Evolutionary conservation across 371 early-diverging fungal species (phyloP), one percentile per base, ranked within the genome.

Genomic region (Syncephalis fuscata): DNA sequence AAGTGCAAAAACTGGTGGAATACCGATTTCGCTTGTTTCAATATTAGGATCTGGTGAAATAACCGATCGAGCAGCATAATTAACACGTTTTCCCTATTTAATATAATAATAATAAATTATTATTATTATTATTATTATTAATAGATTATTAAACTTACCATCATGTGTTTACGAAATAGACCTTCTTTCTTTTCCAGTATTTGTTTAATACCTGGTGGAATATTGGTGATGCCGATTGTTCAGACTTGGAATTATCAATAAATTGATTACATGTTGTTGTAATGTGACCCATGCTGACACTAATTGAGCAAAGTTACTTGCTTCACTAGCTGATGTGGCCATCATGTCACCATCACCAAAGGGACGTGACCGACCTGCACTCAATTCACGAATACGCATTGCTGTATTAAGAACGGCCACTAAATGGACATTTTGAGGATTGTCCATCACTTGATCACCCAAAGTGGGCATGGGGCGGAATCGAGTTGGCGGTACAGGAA

Each of bases 151-250:
- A 4, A 7, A 32, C 32, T 32, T 32, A 32, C 32, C 99, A 99
- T 99, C 88, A 99, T 98, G 65, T 99, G 95, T 70, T 89, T 94
- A 49, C 99, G 75, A 76, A 99, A 99, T 40, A 99, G 67, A 57
- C 99, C 99, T 62, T 99, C 99, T 73, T 99, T 99, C 85, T 98
- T 99, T 67, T 99, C 99, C 44, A 99, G 68, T 8, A 95, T 63
- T 66, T 99, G 98, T 41, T 92, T 86, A 47, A 98, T 88, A 58
- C 97, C 97, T 8, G 86, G 78, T 15, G 91, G 78, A 1, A 48
- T 24, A 14, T 52, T 56, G 32, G 11, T 11, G 32, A 11, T 32
- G 32, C 32, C 32, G 32, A 32, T 32, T 32, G 32, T 39, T 59
- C 55, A 59, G 78, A 84, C 64, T 87, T 89, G 17, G 95, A 75